A percentile compares a stretch with the other conserved stretches of the same genome.
Evolutionary conservation across 1,284 basidiomycete genomes (phyloP).

Genomic region (Ceratobasidium sp.): DNA sequence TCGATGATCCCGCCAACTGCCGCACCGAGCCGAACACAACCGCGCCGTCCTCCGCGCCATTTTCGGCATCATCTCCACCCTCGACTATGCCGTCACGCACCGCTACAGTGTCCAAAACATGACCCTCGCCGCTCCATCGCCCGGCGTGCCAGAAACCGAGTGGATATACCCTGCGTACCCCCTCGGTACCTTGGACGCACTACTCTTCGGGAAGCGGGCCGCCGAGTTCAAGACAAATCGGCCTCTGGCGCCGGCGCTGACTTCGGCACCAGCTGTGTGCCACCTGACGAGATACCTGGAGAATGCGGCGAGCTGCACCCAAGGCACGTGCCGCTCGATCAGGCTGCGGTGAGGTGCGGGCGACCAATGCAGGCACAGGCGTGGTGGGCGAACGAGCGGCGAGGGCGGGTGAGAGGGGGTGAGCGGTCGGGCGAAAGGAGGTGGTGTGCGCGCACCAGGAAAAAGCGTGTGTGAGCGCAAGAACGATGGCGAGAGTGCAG

Average conservation of each 20-base stretch:
- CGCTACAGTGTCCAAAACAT: slow-evolving; percentile 78
- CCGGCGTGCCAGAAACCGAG: slow-evolving; percentile 85
- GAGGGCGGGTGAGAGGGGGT: too few species aligned
- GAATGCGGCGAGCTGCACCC: slow-evolving; percentile 80
- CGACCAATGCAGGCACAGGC: too few species aligned
- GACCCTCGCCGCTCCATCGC: slow-evolving; percentile 78
- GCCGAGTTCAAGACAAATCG: slow-evolving; percentile 61
- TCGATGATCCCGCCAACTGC: slow-evolving; percentile 77
- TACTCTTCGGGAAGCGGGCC: slow-evolving; percentile 90
- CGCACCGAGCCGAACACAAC: slow-evolving; percentile 70
- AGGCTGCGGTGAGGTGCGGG: too few species aligned
- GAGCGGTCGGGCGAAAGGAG: too few species aligned
- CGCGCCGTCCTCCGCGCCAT: slow-evolving; percentile 62
- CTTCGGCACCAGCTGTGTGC: slow-evolving; percentile 30
- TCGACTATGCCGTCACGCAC: slow-evolving; percentile 84
- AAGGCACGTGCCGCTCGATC: slow-evolving; percentile 85
- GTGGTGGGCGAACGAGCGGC: too few species aligned
- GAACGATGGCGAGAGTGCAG: too few species aligned
- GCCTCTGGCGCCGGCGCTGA: slow-evolving; percentile 61
- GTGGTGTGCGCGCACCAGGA: too few species aligned
- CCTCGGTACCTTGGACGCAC: slow-evolving; percentile 94
- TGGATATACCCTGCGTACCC: slow-evolving; percentile 91
- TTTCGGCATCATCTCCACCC: slow-evolving; percentile 66
- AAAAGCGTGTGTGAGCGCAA: too few species aligned
- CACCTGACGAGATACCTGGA: slow-evolving; percentile 70